These are phyloP conservation scores for Pseudogymnoascus verrucosus DNA, from an alignment of 2,329 filamentous ascomycete genomes.

Conservation along the genomic window DNA sequence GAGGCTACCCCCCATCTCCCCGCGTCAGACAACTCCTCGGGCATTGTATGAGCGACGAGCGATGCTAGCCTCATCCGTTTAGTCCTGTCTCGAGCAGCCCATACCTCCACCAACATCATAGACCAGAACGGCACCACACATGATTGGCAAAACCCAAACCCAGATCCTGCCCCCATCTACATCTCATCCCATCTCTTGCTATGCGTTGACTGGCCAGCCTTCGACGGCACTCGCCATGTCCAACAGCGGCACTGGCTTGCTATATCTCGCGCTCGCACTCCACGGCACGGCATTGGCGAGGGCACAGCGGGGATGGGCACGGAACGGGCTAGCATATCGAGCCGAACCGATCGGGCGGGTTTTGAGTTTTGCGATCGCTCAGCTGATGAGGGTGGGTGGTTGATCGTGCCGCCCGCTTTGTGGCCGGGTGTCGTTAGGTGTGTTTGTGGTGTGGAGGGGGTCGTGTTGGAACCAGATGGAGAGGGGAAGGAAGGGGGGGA, in stretches of 20 bases:
- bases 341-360: conserved; percentile 1
- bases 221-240: neutral
- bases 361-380: neutral
- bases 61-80: neutral
- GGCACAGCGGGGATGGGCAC: neutral
- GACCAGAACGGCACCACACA: neutral
- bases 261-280: neutral
- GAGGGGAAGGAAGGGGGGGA: neutral
- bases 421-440: neutral
- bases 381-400: neutral
- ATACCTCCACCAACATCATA: neutral
- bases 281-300: neutral
- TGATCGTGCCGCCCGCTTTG: conserved; percentile 1
- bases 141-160: neutral
- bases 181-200: neutral
- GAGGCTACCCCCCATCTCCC: neutral
- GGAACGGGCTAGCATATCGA: neutral
- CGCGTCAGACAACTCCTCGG: neutral
- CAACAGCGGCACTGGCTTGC: neutral
- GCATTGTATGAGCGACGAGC: neutral
- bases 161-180: neutral
- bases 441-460: neutral
- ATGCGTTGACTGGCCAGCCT: neutral
- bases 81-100: neutral
- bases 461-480: neutral